Evolutionary conservation across 345 rosid genomes (phyloP).

Genomic region (Acer saccharum): DNA sequence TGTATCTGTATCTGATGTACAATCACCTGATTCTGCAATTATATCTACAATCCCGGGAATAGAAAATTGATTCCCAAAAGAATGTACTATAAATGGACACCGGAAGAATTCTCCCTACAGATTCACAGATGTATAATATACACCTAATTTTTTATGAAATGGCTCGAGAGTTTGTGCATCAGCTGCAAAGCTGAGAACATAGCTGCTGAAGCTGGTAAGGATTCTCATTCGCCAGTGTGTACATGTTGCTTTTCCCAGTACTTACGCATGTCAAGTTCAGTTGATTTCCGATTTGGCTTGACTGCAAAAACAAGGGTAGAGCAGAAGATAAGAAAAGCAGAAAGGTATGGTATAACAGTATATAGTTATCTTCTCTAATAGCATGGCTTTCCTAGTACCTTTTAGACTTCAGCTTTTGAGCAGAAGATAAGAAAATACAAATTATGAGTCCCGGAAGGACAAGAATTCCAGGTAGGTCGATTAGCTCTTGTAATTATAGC

Average conservation of each 20-base stretch:
- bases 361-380: too few species aligned
- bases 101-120: too few species aligned
- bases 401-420: background rate
- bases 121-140: too few species aligned
- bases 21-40: too few species aligned
- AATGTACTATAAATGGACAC: too few species aligned
- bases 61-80: too few species aligned
- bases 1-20: too few species aligned
- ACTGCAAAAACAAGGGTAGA: conserved; percentile 41
- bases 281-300: conserved; percentile 44
- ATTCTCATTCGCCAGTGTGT: conserved; percentile 24
- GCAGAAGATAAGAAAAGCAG: background rate
- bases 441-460: background rate
- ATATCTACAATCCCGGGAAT: too few species aligned
- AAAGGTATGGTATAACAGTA: background rate
- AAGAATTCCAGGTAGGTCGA: background rate
- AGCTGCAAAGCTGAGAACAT: conserved; percentile 67
- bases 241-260: conserved; percentile 47
- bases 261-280: conserved; percentile 66
- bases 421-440: background rate
- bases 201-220: conserved; percentile 40
- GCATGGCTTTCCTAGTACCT: background rate
- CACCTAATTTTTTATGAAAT: background rate
- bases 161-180: conserved; percentile 13
- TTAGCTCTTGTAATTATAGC: too few species aligned